A percentile compares a stretch with the other conserved stretches of the same genome.
phyloP scores from a whole-genome alignment of 164 flowering plant species.

The Nymphaea thermarum region DNA sequence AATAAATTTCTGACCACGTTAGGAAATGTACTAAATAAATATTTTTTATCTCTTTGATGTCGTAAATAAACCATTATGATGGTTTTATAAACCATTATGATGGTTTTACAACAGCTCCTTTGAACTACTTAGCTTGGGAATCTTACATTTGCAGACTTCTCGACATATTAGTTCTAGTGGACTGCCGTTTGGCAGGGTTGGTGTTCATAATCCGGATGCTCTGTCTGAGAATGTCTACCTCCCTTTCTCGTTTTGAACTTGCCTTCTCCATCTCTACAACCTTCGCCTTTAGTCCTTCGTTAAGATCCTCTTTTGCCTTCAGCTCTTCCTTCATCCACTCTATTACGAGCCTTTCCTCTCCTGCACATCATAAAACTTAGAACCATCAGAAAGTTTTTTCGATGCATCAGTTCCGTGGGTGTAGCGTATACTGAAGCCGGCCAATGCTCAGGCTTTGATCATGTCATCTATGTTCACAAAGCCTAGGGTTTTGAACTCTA shows the following conservation, averaged over 20 bases:
- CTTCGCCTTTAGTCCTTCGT: constrained; percentile 18
- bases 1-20: neutral
- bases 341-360: constrained; percentile 1
- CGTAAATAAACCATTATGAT: neutral
- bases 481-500: no score
- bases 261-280: constrained; percentile 27
- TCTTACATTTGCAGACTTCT: neutral
- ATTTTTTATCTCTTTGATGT: neutral
- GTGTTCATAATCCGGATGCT: constrained; percentile 45
- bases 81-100: neutral
- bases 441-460: no score
- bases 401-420: no score
- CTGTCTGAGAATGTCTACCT: constrained; percentile 50
- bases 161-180: neutral
- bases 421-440: no score
- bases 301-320: constrained; percentile 31
- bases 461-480: no score
- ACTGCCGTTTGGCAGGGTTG: constrained; percentile 6
- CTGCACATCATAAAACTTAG: neutral
- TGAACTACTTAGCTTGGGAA: no score
- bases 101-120: no score
- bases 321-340: constrained; percentile 29
- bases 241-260: constrained; percentile 27
- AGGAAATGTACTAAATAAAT: neutral
- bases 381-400: neutral